Evolutionary conservation across 441 rosid species (phyloP).

Genomic region (Populus hybrid): DNA sequence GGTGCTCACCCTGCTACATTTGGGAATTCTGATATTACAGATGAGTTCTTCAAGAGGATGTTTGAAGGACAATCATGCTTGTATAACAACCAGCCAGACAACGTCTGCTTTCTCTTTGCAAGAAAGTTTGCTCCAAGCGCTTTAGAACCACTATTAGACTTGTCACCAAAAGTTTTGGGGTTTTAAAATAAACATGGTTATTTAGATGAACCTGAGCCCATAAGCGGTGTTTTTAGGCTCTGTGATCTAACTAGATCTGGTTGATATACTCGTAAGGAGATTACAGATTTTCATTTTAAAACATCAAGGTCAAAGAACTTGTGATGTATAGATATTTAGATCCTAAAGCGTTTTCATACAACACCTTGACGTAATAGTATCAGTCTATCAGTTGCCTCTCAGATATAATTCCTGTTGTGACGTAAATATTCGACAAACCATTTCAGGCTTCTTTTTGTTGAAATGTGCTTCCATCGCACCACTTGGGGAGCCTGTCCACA

Average conservation of each 20-base stretch:
- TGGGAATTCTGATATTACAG: slow-evolving; percentile 51
- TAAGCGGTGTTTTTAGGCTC: neutral
- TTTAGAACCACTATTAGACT: slow-evolving; percentile 56
- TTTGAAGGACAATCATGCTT: slow-evolving; percentile 43
- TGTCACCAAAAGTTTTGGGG: slow-evolving; percentile 56
- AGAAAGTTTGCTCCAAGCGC: slow-evolving; percentile 86
- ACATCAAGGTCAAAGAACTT: slow-evolving; percentile 4
- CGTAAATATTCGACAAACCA: no score
- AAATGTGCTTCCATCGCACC: neutral
- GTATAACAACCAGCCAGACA: slow-evolving; percentile 53
- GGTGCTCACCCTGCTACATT: slow-evolving; percentile 91
- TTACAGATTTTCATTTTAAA: slow-evolving; percentile 1
- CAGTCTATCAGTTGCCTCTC: neutral
- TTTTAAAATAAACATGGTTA: slow-evolving; percentile 20
- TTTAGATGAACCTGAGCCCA: neutral
- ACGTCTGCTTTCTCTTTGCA: slow-evolving; percentile 68
- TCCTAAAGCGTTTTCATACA: neutral
- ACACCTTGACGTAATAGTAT: slow-evolving; percentile 10
- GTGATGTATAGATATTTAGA: slow-evolving; percentile 14
- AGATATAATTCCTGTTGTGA: neutral
- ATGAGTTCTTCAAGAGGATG: slow-evolving; percentile 49
- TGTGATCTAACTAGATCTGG: no score
- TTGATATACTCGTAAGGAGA: neutral
- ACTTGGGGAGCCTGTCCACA: neutral
- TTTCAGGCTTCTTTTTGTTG: neutral